Evolutionary conservation across 106 monocot species (phyloP), one percentile per base, ranked within the genome.

Genomic region (Allium cepa): DNA sequence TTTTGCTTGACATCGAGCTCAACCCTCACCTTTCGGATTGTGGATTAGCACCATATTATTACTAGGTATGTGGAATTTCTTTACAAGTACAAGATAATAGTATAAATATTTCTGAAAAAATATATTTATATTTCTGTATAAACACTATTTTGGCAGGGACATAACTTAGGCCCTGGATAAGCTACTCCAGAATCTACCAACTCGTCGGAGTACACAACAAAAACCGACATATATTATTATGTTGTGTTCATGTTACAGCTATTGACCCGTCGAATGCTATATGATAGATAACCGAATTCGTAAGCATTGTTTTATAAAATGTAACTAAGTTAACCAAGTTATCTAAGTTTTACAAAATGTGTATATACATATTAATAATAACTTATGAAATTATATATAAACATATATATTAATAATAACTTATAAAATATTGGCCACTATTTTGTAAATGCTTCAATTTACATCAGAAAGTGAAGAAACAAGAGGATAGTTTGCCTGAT

Each of bases 171-270:
- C 8, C 63, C 64, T 11, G 87, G 80, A 49, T 87, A 81, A 60
- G 72, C 27, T 65, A 71, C 87, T 69, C 87, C 83, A 9, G 87
- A 87, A 72, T 83, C 67, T 70, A 76, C 72, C 46, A 78, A 55
- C 10, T 73, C 77, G 69, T 64, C 71, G 36, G 36, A 36, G 51
- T 80, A 75, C 57, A 70, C 87, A 64, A 46, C 73, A 63, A 87
- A 87, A 69, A 83, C 80, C 63, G 87, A 87, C 60, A 64, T 87
- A 7, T 87, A 87, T 56, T 75, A 80, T 70, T 87, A 80, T 62
- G 87, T 83, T 17, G 80, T 87, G 26, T 80, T 87, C 18, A 87
- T 87, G 87, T 69, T 87, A 27, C 83, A 87, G 64, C 68, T 87
- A 72, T 68, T 87, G 72, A 83, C 87, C 5, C 83, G 87, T 53